Evolutionary conservation across 2,329 filamentous ascomycete species (phyloP), one percentile per base, ranked within the genome.

Genomic region (Sphaerostilbella broomeana): DNA sequence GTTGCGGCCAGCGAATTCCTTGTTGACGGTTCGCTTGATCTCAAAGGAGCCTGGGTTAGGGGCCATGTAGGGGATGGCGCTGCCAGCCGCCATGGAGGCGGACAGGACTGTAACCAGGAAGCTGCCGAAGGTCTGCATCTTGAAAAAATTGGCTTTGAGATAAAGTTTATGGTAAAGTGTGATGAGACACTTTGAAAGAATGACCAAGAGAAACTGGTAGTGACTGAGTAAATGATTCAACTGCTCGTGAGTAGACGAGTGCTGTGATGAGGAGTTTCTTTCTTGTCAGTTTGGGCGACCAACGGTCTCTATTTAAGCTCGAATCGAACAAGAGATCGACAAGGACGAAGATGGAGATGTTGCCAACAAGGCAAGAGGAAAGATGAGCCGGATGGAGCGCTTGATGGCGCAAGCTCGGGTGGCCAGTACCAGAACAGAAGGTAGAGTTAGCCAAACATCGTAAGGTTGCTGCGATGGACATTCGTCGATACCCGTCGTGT

Each of bases 51-150:
- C 34, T 8, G 40, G 15, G 3, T n/a, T 26, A 10, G 40, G 17
- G 11, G 11, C 22, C 6, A 15, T 15, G 19, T 24, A 24, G 30
- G 40, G 39, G 35, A 42, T 31, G 18, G 24, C 39, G 13, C 33
- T 42, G 15, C 39, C 39, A 30, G 39, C 39, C 18, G 39, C 39
- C 26, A 42, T 26, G 22, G 39, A 36, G 39, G 39, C 39, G 22
- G 39, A 31, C 26, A 42, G 39, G 34, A 36, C 18, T 7, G 39
- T 36, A 27, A 42, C 39, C 21, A 42, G 26, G 27, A 42, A 42
- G 22, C 33, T 42, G 21, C 39, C 39, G 16, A 42, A 42, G 13
- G 33, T 29, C 33, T 37, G 39, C 39, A 42, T 42, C 27, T n/a
- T 37, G 35, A 28, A 37, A n/a, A 11, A 27, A 28, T 13, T 28